Conservation (phyloP, 2,329 filamentous ascomycete species). For the Fusarium temperatum region DNA sequence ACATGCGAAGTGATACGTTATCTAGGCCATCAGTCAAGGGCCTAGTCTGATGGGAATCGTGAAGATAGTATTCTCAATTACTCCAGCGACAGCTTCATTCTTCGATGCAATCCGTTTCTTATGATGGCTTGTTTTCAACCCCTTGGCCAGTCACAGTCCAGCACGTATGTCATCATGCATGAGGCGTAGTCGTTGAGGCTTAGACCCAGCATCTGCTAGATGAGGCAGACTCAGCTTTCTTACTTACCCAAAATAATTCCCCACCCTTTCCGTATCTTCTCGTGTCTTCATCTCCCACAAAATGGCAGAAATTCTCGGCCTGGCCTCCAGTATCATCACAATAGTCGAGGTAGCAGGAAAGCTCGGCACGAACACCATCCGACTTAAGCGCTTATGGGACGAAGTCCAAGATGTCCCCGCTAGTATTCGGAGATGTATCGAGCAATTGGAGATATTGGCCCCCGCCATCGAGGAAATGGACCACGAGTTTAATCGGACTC, state of each 20-base stretch:
- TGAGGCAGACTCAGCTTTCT: neutral
- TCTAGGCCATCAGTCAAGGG: too few relatives aligned
- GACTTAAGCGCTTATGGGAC: slow-evolving; percentile 27
- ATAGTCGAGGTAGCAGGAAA: slow-evolving; percentile 23
- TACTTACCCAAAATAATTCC: neutral
- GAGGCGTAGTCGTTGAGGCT: neutral
- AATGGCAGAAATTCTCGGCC: slow-evolving; percentile 28
- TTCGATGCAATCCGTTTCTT: too few relatives aligned
- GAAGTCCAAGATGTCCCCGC: slow-evolving; percentile 19
- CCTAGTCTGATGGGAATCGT: too few relatives aligned
- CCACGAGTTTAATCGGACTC: neutral
- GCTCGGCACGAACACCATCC: slow-evolving; percentile 3
- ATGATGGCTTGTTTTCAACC: neutral
- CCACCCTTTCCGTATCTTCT: accelerated
- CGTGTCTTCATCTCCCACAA: accelerated
- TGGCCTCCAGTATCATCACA: slow-evolving; percentile 26
- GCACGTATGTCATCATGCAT: neutral
- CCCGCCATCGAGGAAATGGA: slow-evolving; percentile 8
- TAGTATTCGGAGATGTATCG: neutral
- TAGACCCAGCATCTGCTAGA: neutral
- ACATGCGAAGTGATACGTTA: too few relatives aligned
- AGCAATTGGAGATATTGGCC: neutral
- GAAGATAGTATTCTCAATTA: too few relatives aligned
- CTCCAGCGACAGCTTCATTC: neutral
- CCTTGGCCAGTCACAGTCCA: neutral